Base-by-base conservation (phyloP, 208 protist genomes). In the Angomonas ambiguus region DNA sequence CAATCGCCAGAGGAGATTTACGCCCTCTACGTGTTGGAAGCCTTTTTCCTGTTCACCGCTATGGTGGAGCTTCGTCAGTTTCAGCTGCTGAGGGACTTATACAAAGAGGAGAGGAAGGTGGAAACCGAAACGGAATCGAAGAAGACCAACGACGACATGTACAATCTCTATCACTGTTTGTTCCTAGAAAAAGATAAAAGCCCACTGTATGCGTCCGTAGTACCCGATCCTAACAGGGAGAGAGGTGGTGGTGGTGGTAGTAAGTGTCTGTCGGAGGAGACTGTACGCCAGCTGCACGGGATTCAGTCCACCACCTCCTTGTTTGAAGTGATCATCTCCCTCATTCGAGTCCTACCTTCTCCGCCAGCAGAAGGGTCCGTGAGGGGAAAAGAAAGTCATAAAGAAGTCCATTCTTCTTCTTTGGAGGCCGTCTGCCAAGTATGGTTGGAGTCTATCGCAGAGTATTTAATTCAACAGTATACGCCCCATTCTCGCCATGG, bases 51-150 rank as follows among this genome's bases (percentile, higher is more conserved):
- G n/a, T 82, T 92, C 55, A 67, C 76, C 35, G 81, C 77, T 10
- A 65, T 92, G 24, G 65, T 84, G 1, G 71, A 80, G 20, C 68
- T 92, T 27, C 71, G 80, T 1, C 85, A 92, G 71, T 85, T 79
- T 62, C 64, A 59, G 27, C 85, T 76, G 51, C 24, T 70, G 38
- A 69, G 57, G 56, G 61, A 79, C 28, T 67, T 89, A 35, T 32
- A n/a, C n/a, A n/a, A n/a, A n/a, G n/a, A n/a, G n/a, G n/a, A n/a
- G n/a, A n/a, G n/a, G n/a, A n/a, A n/a, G n/a, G n/a, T n/a, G n/a
- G n/a, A n/a, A n/a, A n/a, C n/a, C n/a, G n/a, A n/a, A n/a, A n/a
- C n/a, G n/a, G n/a, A n/a, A n/a, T n/a, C n/a, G n/a, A n/a, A n/a
- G n/a, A n/a, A n/a, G n/a, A n/a, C n/a, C n/a, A n/a, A n/a, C n/a